Evolutionary conservation across 306 rosid species (phyloP).

Genomic region (Trifolium fragiferum): DNA sequence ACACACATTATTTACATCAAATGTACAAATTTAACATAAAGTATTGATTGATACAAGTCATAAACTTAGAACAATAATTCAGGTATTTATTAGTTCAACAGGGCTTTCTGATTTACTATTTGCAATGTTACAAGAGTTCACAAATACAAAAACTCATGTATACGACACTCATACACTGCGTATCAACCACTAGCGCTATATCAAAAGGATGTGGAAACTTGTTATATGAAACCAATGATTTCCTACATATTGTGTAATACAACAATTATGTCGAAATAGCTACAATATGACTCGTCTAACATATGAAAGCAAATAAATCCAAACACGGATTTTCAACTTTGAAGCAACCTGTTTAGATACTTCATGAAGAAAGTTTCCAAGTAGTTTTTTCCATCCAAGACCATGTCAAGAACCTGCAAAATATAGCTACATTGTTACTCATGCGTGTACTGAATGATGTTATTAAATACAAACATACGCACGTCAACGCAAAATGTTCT

Average conservation of each 20-base stretch:
- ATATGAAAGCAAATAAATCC: background rate
- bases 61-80: background rate
- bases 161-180: background rate
- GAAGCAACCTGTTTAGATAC: background rate
- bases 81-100: background rate
- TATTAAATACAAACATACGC: no score
- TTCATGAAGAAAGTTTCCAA: background rate
- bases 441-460: background rate
- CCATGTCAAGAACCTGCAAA: conserved; percentile 5
- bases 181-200: background rate
- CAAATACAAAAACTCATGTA: background rate
- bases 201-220: background rate
- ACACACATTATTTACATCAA: background rate
- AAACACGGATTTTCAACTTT: background rate
- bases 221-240: background rate
- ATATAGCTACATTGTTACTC: background rate
- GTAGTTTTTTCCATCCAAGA: conserved; percentile 1
- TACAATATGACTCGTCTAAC: background rate
- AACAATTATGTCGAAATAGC: background rate
- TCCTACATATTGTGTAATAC: background rate
- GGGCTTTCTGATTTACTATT: background rate
- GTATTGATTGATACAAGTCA: background rate
- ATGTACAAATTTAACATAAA: background rate
- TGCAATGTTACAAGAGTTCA: conserved; percentile 4
- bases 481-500: conserved; percentile 15